A percentile compares a stretch with the other conserved stretches of the same genome.
Conservation (phyloP, 768 basidiomycete genomes). For the Panaeolus papilionaceus region DNA sequence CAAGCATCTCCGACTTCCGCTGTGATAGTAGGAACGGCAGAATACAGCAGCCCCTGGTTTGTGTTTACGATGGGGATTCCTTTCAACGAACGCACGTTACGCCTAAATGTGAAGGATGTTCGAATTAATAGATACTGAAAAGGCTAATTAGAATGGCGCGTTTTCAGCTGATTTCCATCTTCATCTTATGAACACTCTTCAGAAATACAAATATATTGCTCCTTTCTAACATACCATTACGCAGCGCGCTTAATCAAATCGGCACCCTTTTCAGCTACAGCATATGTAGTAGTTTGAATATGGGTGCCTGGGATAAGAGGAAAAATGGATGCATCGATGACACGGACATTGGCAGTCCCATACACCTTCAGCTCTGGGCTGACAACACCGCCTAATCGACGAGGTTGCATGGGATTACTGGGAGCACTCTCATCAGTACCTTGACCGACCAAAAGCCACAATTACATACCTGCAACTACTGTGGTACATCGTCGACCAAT, state of each 20-base stretch:
- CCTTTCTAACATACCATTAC: neutral
- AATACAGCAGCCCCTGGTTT: neutral
- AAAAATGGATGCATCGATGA: constrained; percentile 60
- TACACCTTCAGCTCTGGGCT: constrained; percentile 16
- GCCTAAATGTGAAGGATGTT: neutral
- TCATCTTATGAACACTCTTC: neutral
- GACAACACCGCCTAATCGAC: constrained; percentile 18
- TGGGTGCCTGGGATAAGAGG: constrained; percentile 50
- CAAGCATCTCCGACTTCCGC: constrained; percentile 5
- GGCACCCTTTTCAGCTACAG: constrained; percentile 15
- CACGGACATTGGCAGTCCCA: constrained; percentile 54
- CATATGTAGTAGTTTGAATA: constrained; percentile 22
- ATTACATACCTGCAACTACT: constrained; percentile 40
- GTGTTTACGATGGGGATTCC: neutral
- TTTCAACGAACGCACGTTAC: neutral
- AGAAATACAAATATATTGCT: neutral
- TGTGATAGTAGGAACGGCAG: neutral
- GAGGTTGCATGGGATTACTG: constrained; percentile 15
- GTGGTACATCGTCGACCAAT: constrained; percentile 64
- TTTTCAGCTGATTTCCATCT: neutral
- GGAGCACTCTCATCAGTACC: neutral
- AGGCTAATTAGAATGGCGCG: neutral
- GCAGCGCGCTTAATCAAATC: constrained; percentile 8
- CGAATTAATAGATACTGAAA: too few relatives aligned
- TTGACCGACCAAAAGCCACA: neutral